A percentile compares a stretch with the other conserved stretches of the same genome.
These are phyloP conservation scores for Raffaelea deltoideospora DNA, from an alignment of 2,329 filamentous ascomycete species.

Conservation along the genomic window DNA sequence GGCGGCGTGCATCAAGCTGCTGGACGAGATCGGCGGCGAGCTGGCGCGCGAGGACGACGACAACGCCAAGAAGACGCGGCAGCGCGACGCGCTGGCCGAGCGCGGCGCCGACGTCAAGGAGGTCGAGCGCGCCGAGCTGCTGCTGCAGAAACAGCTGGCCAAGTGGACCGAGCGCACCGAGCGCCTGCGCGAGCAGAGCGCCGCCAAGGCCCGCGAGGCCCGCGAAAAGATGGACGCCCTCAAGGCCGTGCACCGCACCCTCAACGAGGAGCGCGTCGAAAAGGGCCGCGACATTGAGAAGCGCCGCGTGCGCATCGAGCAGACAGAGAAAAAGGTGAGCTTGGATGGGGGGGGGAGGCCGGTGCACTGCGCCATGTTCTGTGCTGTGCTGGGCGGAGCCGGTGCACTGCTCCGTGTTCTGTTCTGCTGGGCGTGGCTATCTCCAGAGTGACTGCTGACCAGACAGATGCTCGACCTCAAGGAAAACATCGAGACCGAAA, in stretches of 20 bases:
- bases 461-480: slow-evolving; percentile 88
- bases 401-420: slow-evolving; percentile 1
- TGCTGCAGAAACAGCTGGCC: slow-evolving; percentile 68
- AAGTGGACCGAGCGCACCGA: slow-evolving; percentile 83
- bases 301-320: slow-evolving; percentile 83
- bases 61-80: slow-evolving; percentile 60
- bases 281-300: slow-evolving; percentile 89
- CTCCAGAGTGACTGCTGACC: slow-evolving; percentile 14
- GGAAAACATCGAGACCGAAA: slow-evolving; percentile 91
- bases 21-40: slow-evolving; percentile 77
- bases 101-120: slow-evolving; percentile 80
- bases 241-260: slow-evolving; percentile 58
- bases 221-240: slow-evolving; percentile 86
- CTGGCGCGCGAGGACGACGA: slow-evolving; percentile 86
- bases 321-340: slow-evolving; percentile 92
- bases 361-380: no score
- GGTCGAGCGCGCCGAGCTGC: slow-evolving; percentile 73
- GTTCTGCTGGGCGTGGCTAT: not conserved
- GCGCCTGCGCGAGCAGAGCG: slow-evolving; percentile 64
- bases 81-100: slow-evolving; percentile 77
- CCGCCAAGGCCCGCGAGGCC: slow-evolving; percentile 65
- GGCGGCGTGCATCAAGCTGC: slow-evolving; percentile 70
- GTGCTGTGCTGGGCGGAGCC: not conserved
- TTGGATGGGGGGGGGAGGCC: not conserved
- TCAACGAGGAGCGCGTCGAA: slow-evolving; percentile 72